These are phyloP conservation scores for Mesotaenium endlicherianum DNA, from an alignment of 139 green algal species.

Conservation along the genomic window DNA sequence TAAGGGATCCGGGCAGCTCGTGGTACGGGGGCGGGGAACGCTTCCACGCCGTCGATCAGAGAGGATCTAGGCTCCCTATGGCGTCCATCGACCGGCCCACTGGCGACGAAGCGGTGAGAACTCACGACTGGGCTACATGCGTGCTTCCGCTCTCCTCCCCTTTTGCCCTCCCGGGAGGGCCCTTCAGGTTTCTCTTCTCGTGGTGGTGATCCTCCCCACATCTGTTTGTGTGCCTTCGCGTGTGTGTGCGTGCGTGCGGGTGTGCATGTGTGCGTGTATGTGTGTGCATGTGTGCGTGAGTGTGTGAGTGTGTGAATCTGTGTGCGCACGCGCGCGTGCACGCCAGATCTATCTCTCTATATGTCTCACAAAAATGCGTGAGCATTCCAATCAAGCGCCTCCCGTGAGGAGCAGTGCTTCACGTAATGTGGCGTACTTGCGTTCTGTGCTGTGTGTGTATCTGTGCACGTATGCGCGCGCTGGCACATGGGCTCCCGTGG, in stretches of 20 bases:
- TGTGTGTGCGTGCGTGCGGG: too few relatives aligned
- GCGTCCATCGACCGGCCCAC: not conserved
- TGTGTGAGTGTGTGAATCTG: not conserved
- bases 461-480: not conserved
- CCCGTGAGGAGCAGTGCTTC: not conserved
- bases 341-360: not conserved
- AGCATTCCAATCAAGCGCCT: not conserved
- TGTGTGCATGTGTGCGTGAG: not conserved
- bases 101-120: too few relatives aligned
- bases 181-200: not conserved
- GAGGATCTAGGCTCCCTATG: constrained; percentile 32
- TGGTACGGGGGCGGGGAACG: constrained; percentile 49
- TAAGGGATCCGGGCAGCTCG: not conserved
- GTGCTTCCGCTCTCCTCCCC: not conserved
- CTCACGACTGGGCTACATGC: too few relatives aligned
- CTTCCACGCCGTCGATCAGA: constrained; percentile 39
- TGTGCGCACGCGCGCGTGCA: not conserved
- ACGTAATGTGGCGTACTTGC: not conserved
- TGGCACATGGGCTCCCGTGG: too few relatives aligned
- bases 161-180: not conserved
- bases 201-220: not conserved
- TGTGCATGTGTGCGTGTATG: not conserved
- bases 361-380: not conserved
- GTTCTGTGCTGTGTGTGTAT: not conserved
- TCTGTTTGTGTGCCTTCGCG: not conserved